Conservation (phyloP, 1,139 yeast species). For the Blastobotrys buckinghamii region DNA sequence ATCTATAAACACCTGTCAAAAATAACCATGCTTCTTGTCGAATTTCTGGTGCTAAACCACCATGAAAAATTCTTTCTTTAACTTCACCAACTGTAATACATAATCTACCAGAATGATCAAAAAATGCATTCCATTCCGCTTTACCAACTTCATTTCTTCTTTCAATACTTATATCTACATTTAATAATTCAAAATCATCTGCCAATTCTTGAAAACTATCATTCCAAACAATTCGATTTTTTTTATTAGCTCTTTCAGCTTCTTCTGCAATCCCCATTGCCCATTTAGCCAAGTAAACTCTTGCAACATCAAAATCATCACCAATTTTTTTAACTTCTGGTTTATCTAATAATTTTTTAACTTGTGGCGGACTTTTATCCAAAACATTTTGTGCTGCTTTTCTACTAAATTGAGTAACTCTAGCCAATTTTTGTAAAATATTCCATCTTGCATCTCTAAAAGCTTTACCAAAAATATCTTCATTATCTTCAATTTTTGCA, state of each 20-base stretch:
- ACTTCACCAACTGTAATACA: constrained; percentile 69
- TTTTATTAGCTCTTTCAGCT: constrained; percentile 64
- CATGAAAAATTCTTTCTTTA: constrained; percentile 80
- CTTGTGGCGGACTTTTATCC: constrained; percentile 58
- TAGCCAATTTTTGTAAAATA: constrained; percentile 76
- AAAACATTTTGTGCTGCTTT: constrained; percentile 52
- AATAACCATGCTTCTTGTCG: constrained; percentile 83
- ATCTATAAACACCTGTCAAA: constrained; percentile 74
- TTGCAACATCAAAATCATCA: constrained; percentile 88
- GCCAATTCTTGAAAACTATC: constrained; percentile 42
- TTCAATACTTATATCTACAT: constrained; percentile 54
- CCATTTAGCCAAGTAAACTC: constrained; percentile 93
- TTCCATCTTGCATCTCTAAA: constrained; percentile 79
- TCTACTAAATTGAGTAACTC: constrained; percentile 65
- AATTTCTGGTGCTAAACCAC: constrained; percentile 61
- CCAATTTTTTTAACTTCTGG: constrained; percentile 79
- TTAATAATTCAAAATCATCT: constrained; percentile 62
- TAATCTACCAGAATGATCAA: constrained; percentile 72
- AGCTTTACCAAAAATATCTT: constrained; percentile 27
- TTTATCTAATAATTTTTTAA: constrained; percentile 58
- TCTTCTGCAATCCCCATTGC: constrained; percentile 93
- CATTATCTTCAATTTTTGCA: constrained; percentile 27
- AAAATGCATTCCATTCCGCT: constrained; percentile 82
- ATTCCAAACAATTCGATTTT: constrained; percentile 42
- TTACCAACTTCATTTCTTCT: constrained; percentile 59